Percentiles rank a stretch among this genome's conserved stretches.
Evolutionary conservation across 2,329 filamentous ascomycete genomes (phyloP).

Genomic region (Colletotrichum euphorbiae): DNA sequence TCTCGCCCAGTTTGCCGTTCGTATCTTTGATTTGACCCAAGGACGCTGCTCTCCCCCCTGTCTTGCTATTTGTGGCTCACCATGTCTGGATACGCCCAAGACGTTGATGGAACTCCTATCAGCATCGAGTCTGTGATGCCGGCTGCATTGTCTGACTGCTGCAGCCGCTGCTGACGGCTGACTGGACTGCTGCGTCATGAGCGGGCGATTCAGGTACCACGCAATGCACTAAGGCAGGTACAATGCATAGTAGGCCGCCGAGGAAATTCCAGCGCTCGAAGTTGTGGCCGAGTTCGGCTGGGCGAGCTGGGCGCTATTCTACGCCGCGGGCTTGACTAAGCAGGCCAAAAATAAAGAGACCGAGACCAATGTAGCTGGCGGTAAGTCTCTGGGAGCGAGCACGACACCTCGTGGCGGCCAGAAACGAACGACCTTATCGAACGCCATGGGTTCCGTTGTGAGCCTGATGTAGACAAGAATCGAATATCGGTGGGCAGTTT

Average conservation of each 20-base stretch:
- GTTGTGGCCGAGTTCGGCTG: slow-evolving; percentile 9
- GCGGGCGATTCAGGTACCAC: slow-evolving; percentile 22
- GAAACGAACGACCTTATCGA: slow-evolving; percentile 15
- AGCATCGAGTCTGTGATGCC: slow-evolving; percentile 20
- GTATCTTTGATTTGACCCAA: slow-evolving; percentile 31
- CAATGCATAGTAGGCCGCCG: slow-evolving; percentile 11
- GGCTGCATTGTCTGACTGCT: slow-evolving; percentile 18
- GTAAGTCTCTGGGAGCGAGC: neutral
- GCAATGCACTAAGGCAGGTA: slow-evolving; percentile 36
- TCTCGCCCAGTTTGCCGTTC: slow-evolving; percentile 16
- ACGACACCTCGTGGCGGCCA: slow-evolving; percentile 24
- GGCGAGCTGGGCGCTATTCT: slow-evolving; percentile 7
- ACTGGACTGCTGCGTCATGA: slow-evolving; percentile 30
- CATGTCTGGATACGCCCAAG: slow-evolving; percentile 10
- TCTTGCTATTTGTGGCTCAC: slow-evolving; percentile 6
- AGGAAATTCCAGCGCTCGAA: slow-evolving; percentile 6
- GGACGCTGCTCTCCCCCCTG: slow-evolving; percentile 11
- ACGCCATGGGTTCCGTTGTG: slow-evolving; percentile 18
- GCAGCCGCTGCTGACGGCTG: slow-evolving; percentile 29
- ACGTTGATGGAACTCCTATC: slow-evolving; percentile 2
- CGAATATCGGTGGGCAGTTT: slow-evolving; percentile 1
- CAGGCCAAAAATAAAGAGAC: slow-evolving; percentile 31
- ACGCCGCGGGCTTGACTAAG: neutral
- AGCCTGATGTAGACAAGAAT: neutral
- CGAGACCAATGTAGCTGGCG: slow-evolving; percentile 1